Conservation (phyloP, 2,329 filamentous ascomycete genomes). For the Coniella lustricola region DNA sequence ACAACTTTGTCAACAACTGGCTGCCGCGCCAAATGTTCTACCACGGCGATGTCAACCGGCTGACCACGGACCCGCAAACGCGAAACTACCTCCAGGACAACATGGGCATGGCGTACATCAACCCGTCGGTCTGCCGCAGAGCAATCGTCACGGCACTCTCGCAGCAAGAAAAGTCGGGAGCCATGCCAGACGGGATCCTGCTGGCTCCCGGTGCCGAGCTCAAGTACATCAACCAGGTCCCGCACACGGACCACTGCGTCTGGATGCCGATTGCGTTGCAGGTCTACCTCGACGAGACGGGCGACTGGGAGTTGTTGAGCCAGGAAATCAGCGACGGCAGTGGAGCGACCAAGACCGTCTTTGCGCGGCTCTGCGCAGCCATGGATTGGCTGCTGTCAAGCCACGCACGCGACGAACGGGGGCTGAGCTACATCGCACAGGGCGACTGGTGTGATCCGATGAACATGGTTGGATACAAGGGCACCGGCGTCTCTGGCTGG, state of each 20-base stretch:
- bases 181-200: slow-evolving; percentile 52
- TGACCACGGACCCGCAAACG: slow-evolving; percentile 52
- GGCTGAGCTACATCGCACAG: slow-evolving; percentile 50
- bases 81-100: slow-evolving; percentile 54
- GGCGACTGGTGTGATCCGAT: slow-evolving; percentile 56
- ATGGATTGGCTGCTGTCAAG: slow-evolving; percentile 47
- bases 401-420: slow-evolving; percentile 41
- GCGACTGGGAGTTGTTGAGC: slow-evolving; percentile 42
- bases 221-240: slow-evolving; percentile 56
- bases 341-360: slow-evolving; percentile 43
- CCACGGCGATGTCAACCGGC: slow-evolving; percentile 51
- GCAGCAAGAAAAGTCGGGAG: slow-evolving; percentile 47
- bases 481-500: slow-evolving; percentile 51
- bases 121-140: slow-evolving; percentile 39
- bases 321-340: slow-evolving; percentile 35
- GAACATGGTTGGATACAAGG: slow-evolving; percentile 57
- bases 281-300: slow-evolving; percentile 48
- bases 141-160: slow-evolving; percentile 43
- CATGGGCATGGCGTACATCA: slow-evolving; percentile 54
- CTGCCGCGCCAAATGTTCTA: slow-evolving; percentile 51
- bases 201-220: slow-evolving; percentile 46
- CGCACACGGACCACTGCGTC: slow-evolving; percentile 53
- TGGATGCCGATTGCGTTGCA: slow-evolving; percentile 50
- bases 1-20: slow-evolving; percentile 55
- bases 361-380: slow-evolving; percentile 47